Base-by-base conservation (phyloP, 176 grass and related monocot species). In the Phoenix roebelenii region DNA sequence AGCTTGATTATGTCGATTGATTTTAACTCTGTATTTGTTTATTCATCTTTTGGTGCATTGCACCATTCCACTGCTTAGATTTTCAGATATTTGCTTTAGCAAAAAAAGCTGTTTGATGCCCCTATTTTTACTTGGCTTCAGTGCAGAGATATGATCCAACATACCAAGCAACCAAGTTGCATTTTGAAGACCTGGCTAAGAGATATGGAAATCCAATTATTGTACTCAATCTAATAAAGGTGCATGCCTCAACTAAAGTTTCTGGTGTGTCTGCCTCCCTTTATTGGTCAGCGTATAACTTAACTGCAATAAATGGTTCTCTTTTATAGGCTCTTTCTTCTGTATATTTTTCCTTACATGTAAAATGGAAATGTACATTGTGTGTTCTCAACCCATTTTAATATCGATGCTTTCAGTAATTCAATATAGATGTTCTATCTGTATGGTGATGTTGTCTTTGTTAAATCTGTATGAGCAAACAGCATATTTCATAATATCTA, bases 71-170 rank as follows among this genome's bases (percentile, higher is more conserved):
- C 14, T 44, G 35, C 10, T 44, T 44, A 44, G 35, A 44, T 44
- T 44, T 44, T 44, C 22, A 50, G 16, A 57, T 57, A 48, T 32
- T 22, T 69, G 12, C 7, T 54, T 54, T n/a, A 32, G 18, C 49
- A 63, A 67, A 60, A 22, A 17, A 60, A 44, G 49, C 65, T 49
- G 4, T 63, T 78, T 65, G 20, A 65, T 55, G 35, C 78, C 50
- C 68, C n/a, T 68, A 49, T 17, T 65, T 63, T 54, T 72, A 55
- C 69, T 64, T 70, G 15, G 23, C 54, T 93, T 54, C 84, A 97
- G 93, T 97, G 22, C 93, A 97, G 69, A 97, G 93, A 87, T 91
- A 97, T 14, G 93, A 97, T 73, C 93, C 93, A 55, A 97, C 93
- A 50, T 97, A 97, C 56, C 81, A 97, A 80, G 78, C 93, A 85